These are phyloP conservation scores for Botrytis tulipae DNA, from an alignment of 2,329 filamentous ascomycete species.

Conservation along the genomic window DNA sequence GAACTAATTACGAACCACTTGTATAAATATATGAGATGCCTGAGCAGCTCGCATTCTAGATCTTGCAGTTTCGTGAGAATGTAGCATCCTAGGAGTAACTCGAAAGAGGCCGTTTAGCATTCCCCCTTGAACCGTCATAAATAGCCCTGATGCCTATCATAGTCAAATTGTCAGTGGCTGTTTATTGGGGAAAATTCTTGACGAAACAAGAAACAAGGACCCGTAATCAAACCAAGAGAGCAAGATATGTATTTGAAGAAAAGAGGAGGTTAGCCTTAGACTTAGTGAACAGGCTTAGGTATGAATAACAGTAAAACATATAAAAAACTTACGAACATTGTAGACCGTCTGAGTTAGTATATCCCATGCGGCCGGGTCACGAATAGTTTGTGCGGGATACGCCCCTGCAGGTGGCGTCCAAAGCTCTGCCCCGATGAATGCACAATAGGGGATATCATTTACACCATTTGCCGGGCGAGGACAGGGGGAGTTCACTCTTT, in stretches of 20 bases:
- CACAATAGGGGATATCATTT: background rate
- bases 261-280: background rate
- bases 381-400: background rate
- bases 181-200: background rate
- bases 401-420: background rate
- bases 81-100: background rate
- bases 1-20: background rate
- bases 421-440: background rate
- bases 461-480: background rate
- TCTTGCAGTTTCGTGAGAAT: background rate
- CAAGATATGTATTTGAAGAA: background rate
- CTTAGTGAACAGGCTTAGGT: background rate
- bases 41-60: background rate
- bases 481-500: background rate
- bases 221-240: background rate
- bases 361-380: background rate
- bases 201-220: background rate
- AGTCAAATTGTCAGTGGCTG: background rate
- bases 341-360: background rate
- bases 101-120: background rate
- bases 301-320: background rate
- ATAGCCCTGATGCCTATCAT: background rate
- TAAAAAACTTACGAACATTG: background rate
- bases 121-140: background rate
- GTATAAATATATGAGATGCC: background rate